Evolutionary conservation across 768 basidiomycete species (phyloP), one percentile per base, ranked within the genome.

Genomic region (Lactarius psammicola): DNA sequence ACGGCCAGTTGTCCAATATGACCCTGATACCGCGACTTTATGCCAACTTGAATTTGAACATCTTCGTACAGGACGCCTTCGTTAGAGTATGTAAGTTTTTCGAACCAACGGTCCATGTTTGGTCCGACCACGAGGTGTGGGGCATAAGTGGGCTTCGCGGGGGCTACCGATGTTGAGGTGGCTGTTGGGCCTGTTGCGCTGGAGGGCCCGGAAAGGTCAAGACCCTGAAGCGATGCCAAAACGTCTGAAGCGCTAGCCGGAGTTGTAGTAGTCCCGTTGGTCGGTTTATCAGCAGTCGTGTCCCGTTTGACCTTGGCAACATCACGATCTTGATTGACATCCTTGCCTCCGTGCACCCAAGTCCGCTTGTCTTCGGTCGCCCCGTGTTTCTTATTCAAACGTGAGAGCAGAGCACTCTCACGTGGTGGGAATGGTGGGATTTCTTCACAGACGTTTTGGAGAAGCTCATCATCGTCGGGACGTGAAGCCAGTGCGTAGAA

Each of bases 401-500:
- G 84, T 56, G 86, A 91, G 58, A 97, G 81, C 9, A 99, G 81
- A 2, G 95, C 90, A 65, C 94, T 96, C 70, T 94, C 92, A 56
- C 97, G 86, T 60, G 96, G 91, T 4, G 96, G 95, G 82, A 97
- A 99, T 4, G 96, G 95, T 1, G 97, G 97, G 89, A 99, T 98
- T 77, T 98, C 97, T 75, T 98, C 97, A 75, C 95, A 98, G 17
- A 98, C 86, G 68, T 93, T 92, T 74, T 95, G 92, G 51, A 99
- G 80, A 53, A 98, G 82, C 69, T 95, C 95, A 71, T 98, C 95
- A 40, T 95, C 94, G 58, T 95, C 94, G 23, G 88, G 80, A 42
- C 94, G 82, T 30, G 83, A 86, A 13, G 96, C 90, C 23, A 99
- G 81, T 0, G 93, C 90, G 67, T 92, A 90, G 75, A 94, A 98